Evolutionary conservation across 2,329 filamentous ascomycete genomes (phyloP).

Genomic region (Sporothrix brasiliensis): DNA sequence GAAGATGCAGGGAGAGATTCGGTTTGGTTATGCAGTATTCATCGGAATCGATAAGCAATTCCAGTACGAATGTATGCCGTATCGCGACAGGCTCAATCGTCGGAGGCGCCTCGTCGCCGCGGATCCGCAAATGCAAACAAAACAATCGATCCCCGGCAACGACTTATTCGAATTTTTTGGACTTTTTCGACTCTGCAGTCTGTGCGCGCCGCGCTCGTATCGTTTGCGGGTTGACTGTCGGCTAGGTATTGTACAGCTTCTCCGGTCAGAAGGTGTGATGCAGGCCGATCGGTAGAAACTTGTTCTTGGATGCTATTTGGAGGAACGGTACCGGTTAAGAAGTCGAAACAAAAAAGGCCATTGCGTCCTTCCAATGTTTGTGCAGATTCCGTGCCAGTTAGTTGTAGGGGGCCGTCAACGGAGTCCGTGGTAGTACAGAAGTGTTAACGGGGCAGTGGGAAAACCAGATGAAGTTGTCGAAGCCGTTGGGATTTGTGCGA

Average conservation of each 20-base stretch:
- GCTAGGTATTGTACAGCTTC: conserved; percentile 13
- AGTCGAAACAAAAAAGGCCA: conserved; percentile 22
- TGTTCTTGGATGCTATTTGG: background rate
- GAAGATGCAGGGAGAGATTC: conserved; percentile 44
- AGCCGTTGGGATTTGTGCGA: background rate
- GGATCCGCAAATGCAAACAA: background rate
- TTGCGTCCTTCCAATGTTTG: conserved; percentile 12
- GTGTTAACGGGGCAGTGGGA: background rate
- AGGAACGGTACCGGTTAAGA: background rate
- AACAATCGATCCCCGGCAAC: background rate
- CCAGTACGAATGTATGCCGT: conserved; percentile 48
- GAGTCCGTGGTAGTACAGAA: background rate
- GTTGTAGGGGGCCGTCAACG: background rate
- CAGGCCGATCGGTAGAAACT: background rate
- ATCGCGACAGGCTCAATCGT: background rate
- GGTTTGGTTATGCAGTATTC: conserved; percentile 36
- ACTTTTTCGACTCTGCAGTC: conserved; percentile 1
- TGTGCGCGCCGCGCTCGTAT: background rate
- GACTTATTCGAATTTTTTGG: conserved; percentile 5
- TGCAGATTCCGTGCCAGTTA: background rate
- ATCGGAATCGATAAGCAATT: conserved; percentile 42
- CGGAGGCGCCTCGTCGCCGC: background rate
- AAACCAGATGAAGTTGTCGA: background rate
- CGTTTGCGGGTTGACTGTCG: background rate
- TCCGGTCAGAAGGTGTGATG: conserved; percentile 2